Percentiles rank a stretch among this genome's conserved stretches.
These are phyloP conservation scores for Xylaria arbuscula DNA, from an alignment of 2,329 filamentous ascomycete genomes.

Conservation along the genomic window DNA sequence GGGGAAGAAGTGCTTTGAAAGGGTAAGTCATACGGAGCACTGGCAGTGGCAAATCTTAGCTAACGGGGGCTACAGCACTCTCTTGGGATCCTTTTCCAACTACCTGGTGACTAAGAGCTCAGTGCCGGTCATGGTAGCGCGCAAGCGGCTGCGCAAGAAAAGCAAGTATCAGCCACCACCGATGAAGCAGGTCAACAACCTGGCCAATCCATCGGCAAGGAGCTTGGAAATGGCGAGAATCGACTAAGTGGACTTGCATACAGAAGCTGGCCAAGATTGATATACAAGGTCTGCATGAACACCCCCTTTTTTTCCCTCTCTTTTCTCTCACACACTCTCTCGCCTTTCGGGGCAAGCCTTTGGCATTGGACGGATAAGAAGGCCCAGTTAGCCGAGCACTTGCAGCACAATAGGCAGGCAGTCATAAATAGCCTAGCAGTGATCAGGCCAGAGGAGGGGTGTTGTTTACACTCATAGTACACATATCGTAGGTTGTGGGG, in stretches of 20 bases:
- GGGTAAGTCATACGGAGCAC: slow-evolving; percentile 71
- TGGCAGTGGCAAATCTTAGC: slow-evolving; percentile 9
- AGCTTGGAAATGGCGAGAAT: slow-evolving; percentile 79
- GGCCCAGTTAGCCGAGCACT: neutral
- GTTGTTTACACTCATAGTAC: slow-evolving; percentile 20
- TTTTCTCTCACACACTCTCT: neutral
- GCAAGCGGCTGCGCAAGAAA: slow-evolving; percentile 89
- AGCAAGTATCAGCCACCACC: slow-evolving; percentile 80
- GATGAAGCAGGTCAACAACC: slow-evolving; percentile 82
- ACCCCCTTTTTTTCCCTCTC: neutral
- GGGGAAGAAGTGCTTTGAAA: slow-evolving; percentile 91
- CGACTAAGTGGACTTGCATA: slow-evolving; percentile 60
- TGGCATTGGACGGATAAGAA: neutral
- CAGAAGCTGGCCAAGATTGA: slow-evolving; percentile 5
- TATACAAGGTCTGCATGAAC: slow-evolving; percentile 11
- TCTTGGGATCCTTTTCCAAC: slow-evolving; percentile 96
- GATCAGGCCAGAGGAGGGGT: neutral
- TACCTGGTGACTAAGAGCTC: slow-evolving; percentile 97
- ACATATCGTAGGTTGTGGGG: slow-evolving; percentile 20
- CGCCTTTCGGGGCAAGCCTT: slow-evolving; percentile 4
- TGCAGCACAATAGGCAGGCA: slow-evolving; percentile 12
- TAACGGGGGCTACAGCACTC: slow-evolving; percentile 69
- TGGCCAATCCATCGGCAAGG: slow-evolving; percentile 74
- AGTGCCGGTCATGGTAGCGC: slow-evolving; percentile 96
- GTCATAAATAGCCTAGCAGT: slow-evolving; percentile 3